Evolutionary conservation across 164 flowering plant genomes (phyloP).

Genomic region (Annona cherimola): DNA sequence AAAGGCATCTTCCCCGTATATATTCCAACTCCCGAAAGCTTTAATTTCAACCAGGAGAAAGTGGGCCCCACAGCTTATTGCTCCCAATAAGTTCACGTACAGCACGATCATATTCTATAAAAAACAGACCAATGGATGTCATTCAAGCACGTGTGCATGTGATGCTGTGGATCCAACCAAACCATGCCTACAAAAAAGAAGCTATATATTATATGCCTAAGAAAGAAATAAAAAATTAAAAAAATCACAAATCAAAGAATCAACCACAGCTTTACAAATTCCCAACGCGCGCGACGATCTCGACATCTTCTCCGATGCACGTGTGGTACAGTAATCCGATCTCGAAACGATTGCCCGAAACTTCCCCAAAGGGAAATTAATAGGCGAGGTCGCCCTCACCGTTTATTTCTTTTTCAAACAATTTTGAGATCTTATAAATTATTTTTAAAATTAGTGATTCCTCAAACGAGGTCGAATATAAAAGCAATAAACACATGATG

Average conservation of each 20-base stretch:
- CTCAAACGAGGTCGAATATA: too few relatives aligned
- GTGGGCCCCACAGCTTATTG: constrained; percentile 4
- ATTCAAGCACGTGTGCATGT: constrained; percentile 35
- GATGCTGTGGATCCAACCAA: constrained; percentile 25
- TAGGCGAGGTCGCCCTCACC: too few relatives aligned
- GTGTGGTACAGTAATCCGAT: not conserved
- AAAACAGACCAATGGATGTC: constrained; percentile 20
- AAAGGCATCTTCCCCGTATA: not conserved
- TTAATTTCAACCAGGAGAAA: constrained; percentile 6
- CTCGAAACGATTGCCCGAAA: too few relatives aligned
- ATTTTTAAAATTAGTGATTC: too few relatives aligned
- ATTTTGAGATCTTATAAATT: too few relatives aligned
- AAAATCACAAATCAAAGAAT: not conserved
- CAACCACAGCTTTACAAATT: not conserved
- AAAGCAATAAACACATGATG: not conserved
- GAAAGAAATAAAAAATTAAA: not conserved
- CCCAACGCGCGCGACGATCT: not conserved
- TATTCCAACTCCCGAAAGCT: not conserved
- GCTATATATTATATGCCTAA: not conserved
- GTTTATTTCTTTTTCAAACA: too few relatives aligned
- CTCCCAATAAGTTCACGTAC: not conserved
- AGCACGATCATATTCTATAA: not conserved
- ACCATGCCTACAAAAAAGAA: constrained; percentile 18
- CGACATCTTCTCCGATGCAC: not conserved
- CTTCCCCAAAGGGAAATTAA: too few relatives aligned